Base-by-base conservation (phyloP, 164 flowering plant genomes). In the Vitis rotundifolia region DNA sequence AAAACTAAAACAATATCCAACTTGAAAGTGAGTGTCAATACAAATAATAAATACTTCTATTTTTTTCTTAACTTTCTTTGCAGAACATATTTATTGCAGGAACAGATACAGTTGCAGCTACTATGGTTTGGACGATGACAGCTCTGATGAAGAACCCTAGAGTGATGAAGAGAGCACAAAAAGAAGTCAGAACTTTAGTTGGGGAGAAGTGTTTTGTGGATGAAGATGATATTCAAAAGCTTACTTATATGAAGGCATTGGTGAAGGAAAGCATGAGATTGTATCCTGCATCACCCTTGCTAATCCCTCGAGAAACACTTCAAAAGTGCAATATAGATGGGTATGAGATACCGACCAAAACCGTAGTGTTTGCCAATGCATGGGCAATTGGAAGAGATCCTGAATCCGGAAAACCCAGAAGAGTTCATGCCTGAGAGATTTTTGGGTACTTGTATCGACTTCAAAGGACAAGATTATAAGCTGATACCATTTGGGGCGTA, bases 351-450 rank as follows among this genome's bases (percentile, higher is more conserved):
- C 28, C 60, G 3, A 66, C 74, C 6, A 70, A 71, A 61, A 78
- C 84, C 59, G 13, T 53, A 47, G 78, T 81, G 11, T 64, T 26
- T 13, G 68, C 77, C 37, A 80, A 78, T 37, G 72, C 75, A 11
- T 80, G 77, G 78, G 79, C 74, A 5, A 71, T 81, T 5, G 76
- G 80, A 8, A 72, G 73, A 49, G 81, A 77, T 49, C 76, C 78
- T 5, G 76, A 72, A 26, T 55, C 52, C 5, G 84, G 75, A 71
- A 14, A 71, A 64, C 14, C 77, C 80, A 4, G 68, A 74, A 13
- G 71, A 56, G 59, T 81, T 81, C 57, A 31, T n/a, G 54, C 84
- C 84, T 1, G 81, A 81, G 62, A 81, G 82, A 52, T 78, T 81
- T 50, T 56, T 75, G 66, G 71, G 63, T n/a, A 61, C 53, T 13